A percentile compares a stretch with the other conserved stretches of the same genome.
These are phyloP conservation scores for Saccharum hybrid DNA, from an alignment of 202 grass and related monocot species.

Conservation along the genomic window DNA sequence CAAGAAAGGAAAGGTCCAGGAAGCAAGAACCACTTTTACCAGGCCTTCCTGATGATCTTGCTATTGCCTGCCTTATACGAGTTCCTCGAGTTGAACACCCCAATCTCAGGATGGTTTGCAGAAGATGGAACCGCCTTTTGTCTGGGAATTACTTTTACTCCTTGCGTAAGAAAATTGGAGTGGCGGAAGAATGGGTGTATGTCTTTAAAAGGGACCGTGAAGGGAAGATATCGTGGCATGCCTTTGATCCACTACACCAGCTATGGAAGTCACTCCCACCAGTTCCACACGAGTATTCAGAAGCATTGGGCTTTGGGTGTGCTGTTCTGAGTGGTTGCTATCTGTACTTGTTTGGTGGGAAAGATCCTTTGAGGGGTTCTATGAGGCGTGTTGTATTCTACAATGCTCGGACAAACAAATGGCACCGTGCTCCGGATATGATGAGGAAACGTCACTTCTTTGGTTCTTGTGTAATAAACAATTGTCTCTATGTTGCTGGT, in stretches of 20 bases:
- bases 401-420: conserved; percentile 84
- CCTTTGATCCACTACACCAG: conserved; percentile 75
- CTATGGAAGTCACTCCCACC: conserved; percentile 78
- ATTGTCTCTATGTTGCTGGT: conserved; percentile 80
- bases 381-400: conserved; percentile 85
- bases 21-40: conserved; percentile 81
- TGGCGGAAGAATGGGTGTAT: conserved; percentile 78
- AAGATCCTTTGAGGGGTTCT: conserved; percentile 75
- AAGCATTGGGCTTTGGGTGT: conserved; percentile 76
- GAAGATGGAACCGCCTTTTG: conserved; percentile 78
- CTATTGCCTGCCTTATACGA: conserved; percentile 72
- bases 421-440: conserved; percentile 86
- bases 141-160: conserved; percentile 84
- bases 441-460: conserved; percentile 80
- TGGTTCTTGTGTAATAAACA: conserved; percentile 83
- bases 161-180: conserved; percentile 67
- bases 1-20: conserved; percentile 64
- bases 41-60: conserved; percentile 87
- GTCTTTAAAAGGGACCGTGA: conserved; percentile 83
- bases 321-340: conserved; percentile 78
- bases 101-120: conserved; percentile 71
- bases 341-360: conserved; percentile 80
- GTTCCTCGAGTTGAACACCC: conserved; percentile 65
- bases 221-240: conserved; percentile 89
- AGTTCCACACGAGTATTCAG: conserved; percentile 69